A percentile compares a stretch with the other conserved stretches of the same genome.
Evolutionary conservation across 495 filamentous ascomycete genomes (phyloP).

Genomic region (Penicillium angulare): DNA sequence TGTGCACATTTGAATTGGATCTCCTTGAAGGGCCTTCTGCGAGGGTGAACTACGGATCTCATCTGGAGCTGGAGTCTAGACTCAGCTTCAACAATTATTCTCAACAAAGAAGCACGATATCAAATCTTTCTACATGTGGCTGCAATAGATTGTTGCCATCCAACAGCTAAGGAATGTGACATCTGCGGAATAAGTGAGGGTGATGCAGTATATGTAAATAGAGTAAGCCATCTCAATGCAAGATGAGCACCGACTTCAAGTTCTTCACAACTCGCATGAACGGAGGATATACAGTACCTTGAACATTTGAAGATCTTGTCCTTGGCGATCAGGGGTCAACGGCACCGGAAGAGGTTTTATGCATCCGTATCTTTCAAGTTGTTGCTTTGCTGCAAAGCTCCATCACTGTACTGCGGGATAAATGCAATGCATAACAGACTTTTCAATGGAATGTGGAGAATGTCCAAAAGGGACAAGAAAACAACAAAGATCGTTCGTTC

Average conservation of each 20-base stretch:
- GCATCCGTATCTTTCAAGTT: constrained; percentile 9
- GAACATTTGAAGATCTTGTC: constrained; percentile 7
- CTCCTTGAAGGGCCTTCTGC: no score
- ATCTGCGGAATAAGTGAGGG: constrained; percentile 12
- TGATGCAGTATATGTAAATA: constrained; percentile 6
- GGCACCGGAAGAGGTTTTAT: constrained; percentile 19
- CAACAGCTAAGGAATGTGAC: constrained; percentile 11
- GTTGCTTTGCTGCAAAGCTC: constrained; percentile 9
- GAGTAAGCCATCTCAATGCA: no score
- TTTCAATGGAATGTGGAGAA: constrained; percentile 31
- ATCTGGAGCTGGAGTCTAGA: no score
- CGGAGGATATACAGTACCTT: constrained; percentile 3
- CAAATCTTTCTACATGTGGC: constrained; percentile 3
- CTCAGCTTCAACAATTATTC: neutral
- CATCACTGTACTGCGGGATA: constrained; percentile 15
- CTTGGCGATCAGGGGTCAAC: constrained; percentile 22
- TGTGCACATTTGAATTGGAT: no score
- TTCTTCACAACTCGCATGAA: neutral
- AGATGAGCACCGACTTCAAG: no score
- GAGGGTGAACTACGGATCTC: neutral
- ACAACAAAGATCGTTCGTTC: neutral
- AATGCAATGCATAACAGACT: constrained; percentile 27
- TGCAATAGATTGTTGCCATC: constrained; percentile 1
- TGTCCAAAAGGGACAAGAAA: neutral
- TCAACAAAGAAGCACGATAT: neutral